phyloP scores from a whole-genome alignment of 176 grass and related monocot genomes.

The Eleusine indica region DNA sequence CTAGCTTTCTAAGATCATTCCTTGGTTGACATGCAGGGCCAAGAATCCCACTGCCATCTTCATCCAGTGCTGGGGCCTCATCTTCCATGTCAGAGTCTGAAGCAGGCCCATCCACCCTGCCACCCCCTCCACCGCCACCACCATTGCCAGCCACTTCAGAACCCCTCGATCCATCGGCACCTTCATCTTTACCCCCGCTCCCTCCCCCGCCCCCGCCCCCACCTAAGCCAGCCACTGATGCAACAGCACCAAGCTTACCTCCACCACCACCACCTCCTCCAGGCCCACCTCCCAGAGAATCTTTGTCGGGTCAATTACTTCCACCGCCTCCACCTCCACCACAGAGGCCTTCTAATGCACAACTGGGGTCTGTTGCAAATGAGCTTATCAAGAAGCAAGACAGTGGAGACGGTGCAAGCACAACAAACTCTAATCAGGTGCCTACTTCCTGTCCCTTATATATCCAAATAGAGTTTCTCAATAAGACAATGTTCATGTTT shows the following conservation, averaged over 20 bases:
- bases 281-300: conserved; percentile 68
- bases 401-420: conserved; percentile 41
- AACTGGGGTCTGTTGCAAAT: conserved; percentile 42
- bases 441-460: conserved; percentile 3
- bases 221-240: conserved; percentile 45
- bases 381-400: conserved; percentile 48
- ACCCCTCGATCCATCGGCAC: conserved; percentile 48
- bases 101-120: conserved; percentile 64
- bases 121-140: conserved; percentile 75
- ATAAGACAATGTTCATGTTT: conserved; percentile 11
- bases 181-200: conserved; percentile 57
- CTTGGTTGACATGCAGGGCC: conserved; percentile 57
- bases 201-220: conserved; percentile 60
- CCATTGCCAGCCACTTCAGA: conserved; percentile 64
- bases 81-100: conserved; percentile 71
- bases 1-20: conserved; percentile 28
- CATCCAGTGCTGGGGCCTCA: conserved; percentile 56
- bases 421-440: conserved; percentile 58
- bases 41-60: conserved; percentile 66
- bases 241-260: conserved; percentile 44
- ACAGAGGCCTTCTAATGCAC: conserved; percentile 57
- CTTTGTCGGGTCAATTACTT: conserved; percentile 46
- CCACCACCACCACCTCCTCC: conserved; percentile 81
- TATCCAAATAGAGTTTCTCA: not conserved
- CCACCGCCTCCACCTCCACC: conserved; percentile 75